Evolutionary conservation across 257 asterid genomes (phyloP), one percentile per base, ranked within the genome.

Genomic region (Ilex aquifolium): DNA sequence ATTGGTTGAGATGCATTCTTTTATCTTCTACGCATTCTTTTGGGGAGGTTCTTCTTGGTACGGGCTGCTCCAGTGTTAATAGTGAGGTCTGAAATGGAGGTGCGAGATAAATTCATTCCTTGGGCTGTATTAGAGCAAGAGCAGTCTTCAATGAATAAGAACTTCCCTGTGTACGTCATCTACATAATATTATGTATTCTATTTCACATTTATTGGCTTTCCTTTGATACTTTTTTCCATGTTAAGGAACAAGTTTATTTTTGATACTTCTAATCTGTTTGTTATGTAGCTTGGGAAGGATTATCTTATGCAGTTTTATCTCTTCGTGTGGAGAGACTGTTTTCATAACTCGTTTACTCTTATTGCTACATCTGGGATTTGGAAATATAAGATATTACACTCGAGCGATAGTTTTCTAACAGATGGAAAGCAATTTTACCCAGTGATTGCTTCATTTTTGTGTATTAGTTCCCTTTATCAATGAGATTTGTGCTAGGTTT

Each of bases 1-100:
- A 42, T 21, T 39, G 12, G 59, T 52, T 58, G 51, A 58, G 62
- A 59, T 58, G 64, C 75, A 76, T 69, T 74, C 71, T 77, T 79
- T 74, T 60, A 61, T 58, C 65, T 56, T 60, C 52, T 21, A 58
- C 15, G 54, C 76, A 72, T 77, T 74, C 69, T 78, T 80, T 66
- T 57, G 42, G 78, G 77, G 76, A 62, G 67, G 50, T 63, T 69
- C 73, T 72, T 81, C 66, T 60, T 44, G 65, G 62, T 32, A 21
- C n/a, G 27, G 31, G 76, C 66, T 68, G 64, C 71, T 59, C 57
- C 62, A 27, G 68, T 70, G 76, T 55, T 74, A 56, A 71, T 44
- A 69, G 31, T 21, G 77, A 66, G 66, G 53, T 69, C 59, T 66
- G 44, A 70, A 77, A 16, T 68, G 73, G 74, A 65, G 76, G 75